Evolutionary conservation across 495 filamentous ascomycete species (phyloP).

Genomic region (Lasiosphaeriaceae sp.): DNA sequence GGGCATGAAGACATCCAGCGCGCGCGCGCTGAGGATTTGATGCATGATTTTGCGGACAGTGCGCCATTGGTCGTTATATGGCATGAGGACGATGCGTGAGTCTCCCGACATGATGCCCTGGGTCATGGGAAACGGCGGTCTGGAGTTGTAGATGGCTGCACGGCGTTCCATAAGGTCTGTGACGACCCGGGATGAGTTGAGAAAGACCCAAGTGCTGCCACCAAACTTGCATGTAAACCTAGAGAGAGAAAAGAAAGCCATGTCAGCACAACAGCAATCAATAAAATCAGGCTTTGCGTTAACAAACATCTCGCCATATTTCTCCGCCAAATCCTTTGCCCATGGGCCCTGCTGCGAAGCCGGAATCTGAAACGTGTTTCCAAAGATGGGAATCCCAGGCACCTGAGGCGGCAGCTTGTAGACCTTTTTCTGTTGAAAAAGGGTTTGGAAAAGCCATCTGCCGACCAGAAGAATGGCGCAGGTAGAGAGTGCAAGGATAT

Average conservation of each 20-base stretch:
- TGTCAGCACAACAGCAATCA: no score
- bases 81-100: constrained; percentile 23
- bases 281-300: no score
- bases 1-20: constrained; percentile 25
- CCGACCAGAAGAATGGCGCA: neutral
- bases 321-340: no score
- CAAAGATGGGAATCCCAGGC: neutral
- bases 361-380: no score
- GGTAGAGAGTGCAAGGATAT: neutral
- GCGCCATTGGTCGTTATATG: constrained; percentile 25
- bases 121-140: constrained; percentile 25
- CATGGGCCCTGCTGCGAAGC: no score
- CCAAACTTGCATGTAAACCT: constrained; percentile 3
- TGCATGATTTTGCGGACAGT: constrained; percentile 37
- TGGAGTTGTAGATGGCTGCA: constrained; percentile 23
- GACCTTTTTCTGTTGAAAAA: neutral
- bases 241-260: no score
- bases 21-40: constrained; percentile 22
- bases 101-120: constrained; percentile 23
- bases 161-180: constrained; percentile 30
- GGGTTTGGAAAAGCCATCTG: neutral
- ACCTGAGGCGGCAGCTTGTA: constrained; percentile 1
- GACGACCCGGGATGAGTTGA: constrained; percentile 32
- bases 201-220: constrained; percentile 28
- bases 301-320: neutral